Evolutionary conservation across 495 filamentous ascomycete species (phyloP), one percentile per base, ranked within the genome.

Genomic region (Zalerion maritima): DNA sequence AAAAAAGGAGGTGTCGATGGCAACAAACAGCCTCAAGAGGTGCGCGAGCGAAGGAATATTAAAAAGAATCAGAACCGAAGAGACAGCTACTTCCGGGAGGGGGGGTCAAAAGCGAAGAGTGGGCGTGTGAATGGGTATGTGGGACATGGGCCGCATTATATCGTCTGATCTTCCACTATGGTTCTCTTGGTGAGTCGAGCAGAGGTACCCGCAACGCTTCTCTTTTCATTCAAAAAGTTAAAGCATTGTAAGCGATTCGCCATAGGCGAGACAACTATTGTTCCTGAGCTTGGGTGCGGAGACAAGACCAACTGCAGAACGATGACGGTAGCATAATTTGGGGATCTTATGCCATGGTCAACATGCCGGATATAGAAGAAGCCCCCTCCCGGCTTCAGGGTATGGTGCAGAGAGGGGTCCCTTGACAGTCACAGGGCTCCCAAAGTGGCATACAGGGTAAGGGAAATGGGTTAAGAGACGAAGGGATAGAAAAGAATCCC

Each of bases 321-420:
- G 48, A 57, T 55, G 54, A 56, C 55, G 48, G 54, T 55, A 60
- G 55, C 60, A 64, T 65, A 65, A 64, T 62, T 58, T 57, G 61
- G 48, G 52, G 55, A 60, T 65, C 61, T 65, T 64, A 65, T 62
- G 60, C 58, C 55, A 64, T 62, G 58, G 58, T 52, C 40, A 55
- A 41, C 45, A 45, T 58, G 48, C 55, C 54, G 55, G 54, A 62
- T 64, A 60, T 60, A 60, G 57, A 58, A 56, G 48, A 47, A 41
- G 42, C 36, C 36, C 47, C 47, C 50, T 47, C 55, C 55, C 47
- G 46, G 58, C 53, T 42, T 48, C 47, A 55, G 47, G 50, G 45
- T 50, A 53, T 58, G 58, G 61, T 60, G 57, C 55, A 60, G 53
- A 47, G 52, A 50, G 53, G 54, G 50, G 49, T 51, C 44, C 54